Base-by-base conservation (phyloP, 768 basidiomycete species). In the Suillus subluteus region DNA sequence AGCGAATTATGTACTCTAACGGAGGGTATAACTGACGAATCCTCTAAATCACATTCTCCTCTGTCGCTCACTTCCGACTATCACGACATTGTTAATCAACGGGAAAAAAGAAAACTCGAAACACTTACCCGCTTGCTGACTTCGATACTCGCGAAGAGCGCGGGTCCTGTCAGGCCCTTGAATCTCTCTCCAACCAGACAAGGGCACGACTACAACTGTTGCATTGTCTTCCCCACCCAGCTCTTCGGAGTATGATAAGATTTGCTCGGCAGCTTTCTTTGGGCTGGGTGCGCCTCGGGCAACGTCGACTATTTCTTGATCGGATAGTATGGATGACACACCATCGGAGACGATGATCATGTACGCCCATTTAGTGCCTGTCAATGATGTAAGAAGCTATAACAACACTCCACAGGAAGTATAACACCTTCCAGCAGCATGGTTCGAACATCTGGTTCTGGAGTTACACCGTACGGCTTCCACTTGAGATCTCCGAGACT, bases 251-350 rank as follows among this genome's bases (percentile, higher is more conserved):
- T 95, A 98, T 26, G 88, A 79, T 7, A 98, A 79, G 52, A 99
- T 95, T 16, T 85, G 84, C 38, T 91, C 84, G 4, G 97, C 96
- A n/a, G 95, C 96, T 38, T 79, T 78, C 72, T 87, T 88, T 0
- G 97, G 97, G 71, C 89, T 86, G 11, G 79, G 75, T 8, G 91
- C 87, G 55, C 83, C 82, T 61, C 96, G 84, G 7, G 90, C 91
- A 54, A 99, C 87, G 76, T 99, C 98, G 40, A 94, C 88, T 67
- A 99, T 91, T 79, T 99, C 98, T 68, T 94, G 92, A 75, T 99
- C 96, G 0, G 96, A 96, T 52, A 98, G 84, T 56, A 93, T 86
- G 43, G 94, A 94, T 1, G 95, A 93, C 59, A 99, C 86, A 6
- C 98, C 98, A 76, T 99, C 98, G 12, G 96, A 96, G n/a, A 96